Evolutionary conservation across 441 rosid genomes (phyloP), one percentile per base, ranked within the genome.

Genomic region (Erodium texanum): DNA sequence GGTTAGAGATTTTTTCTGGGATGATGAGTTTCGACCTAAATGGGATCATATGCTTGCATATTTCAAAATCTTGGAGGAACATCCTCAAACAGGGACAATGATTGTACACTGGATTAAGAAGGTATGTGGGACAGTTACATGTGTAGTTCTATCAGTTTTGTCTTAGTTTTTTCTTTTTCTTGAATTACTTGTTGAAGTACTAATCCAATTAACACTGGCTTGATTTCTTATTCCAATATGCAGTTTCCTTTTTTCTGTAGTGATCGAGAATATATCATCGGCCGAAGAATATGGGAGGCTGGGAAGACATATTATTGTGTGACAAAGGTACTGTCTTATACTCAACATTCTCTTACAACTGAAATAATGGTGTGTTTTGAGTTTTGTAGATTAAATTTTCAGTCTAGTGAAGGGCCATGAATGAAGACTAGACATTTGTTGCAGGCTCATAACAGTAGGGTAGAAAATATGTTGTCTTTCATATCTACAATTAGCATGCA

Each of bases 191-290:
- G 67, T 77, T 52, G 11, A 56, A 52, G 19, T 7, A 27, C 22
- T 64, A 54, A 48, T 32, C 65, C 62, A 48, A 27, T 52, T 69
- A 66, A 66, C 32, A 59, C 5, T 70, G 56, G 64, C 66, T 63
- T 65, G 50, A 66, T 16, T 5, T 36, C 59, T 24, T 68, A 9
- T n/a, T 64, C 34, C 9, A 41, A 66, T 23, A 7, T 62, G 67
- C 92, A 93, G 98, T 93, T 93, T 75, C 98, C 98, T 20, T 87
- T 93, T 87, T 93, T 93, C 66, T 93, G 98, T 72, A 93, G 97
- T 23, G 90, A 93, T 78, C 78, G 98, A 73, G 98, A 93, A 69
- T 93, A 93, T 64, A 74, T 93, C 15, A 86, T 93, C 23, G 93
- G 95, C 41, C 96, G 98, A 45, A 87, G 98, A 54, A 93, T 90